Percentiles rank a stretch among this genome's conserved stretches.
Conservation (phyloP, 1,284 basidiomycete genomes). For the Cutaneotrichosporon sp. region DNA sequence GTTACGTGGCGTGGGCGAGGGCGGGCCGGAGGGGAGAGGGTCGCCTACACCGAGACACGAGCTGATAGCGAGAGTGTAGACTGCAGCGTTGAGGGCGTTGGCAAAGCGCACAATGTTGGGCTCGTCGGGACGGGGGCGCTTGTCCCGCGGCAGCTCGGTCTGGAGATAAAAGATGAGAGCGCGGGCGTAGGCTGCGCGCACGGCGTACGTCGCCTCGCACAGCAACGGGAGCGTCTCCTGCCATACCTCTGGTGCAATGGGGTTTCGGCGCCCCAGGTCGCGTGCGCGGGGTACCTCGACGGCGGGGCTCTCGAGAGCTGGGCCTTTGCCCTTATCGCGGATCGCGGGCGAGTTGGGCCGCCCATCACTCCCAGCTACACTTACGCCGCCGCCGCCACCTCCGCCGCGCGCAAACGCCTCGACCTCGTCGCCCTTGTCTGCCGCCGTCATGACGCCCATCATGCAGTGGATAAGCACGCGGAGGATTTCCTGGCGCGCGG, state of each 20-base stretch:
- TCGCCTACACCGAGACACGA: slow-evolving; percentile 52
- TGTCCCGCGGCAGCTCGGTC: slow-evolving; percentile 59
- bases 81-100: slow-evolving; percentile 68
- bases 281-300: slow-evolving; percentile 19
- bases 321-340: slow-evolving; percentile 35
- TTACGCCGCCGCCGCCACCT: not conserved
- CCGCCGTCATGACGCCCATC: slow-evolving; percentile 35
- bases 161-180: slow-evolving; percentile 66
- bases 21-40: slow-evolving; percentile 12
- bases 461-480: slow-evolving; percentile 49
- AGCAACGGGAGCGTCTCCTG: slow-evolving; percentile 78
- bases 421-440: slow-evolving; percentile 33
- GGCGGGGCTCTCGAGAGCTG: slow-evolving; percentile 25
- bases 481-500: slow-evolving; percentile 62
- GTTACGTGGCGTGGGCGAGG: slow-evolving; percentile 6
- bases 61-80: slow-evolving; percentile 70
- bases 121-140: slow-evolving; percentile 24
- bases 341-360: slow-evolving; percentile 1
- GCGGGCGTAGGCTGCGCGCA: slow-evolving; percentile 70
- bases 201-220: slow-evolving; percentile 65
- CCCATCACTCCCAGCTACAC: not conserved
- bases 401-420: slow-evolving; percentile 17
- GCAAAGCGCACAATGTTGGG: slow-evolving; percentile 56
- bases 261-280: slow-evolving; percentile 55
- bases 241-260: slow-evolving; percentile 75